Base-by-base conservation (phyloP, 192 early-diverging fungal species). In the Geranomyces michiganensis region DNA sequence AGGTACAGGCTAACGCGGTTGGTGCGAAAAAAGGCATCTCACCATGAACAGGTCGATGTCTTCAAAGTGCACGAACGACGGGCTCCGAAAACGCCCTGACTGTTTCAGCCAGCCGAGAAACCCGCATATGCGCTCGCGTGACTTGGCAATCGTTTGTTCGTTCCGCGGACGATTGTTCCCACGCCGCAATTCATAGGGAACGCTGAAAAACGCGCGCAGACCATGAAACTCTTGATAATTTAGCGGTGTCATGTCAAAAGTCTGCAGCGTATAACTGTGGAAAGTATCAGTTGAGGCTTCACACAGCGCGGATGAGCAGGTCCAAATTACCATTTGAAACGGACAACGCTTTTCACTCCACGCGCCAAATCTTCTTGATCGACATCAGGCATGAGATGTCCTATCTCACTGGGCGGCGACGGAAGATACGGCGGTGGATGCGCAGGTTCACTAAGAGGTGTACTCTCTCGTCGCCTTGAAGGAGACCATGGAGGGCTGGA, bases 1-100 rank as follows among this genome's bases (percentile, higher is more conserved):
- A 27, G 27, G 13, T 12, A 27, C 13, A 17, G 10, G 17, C 13
- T 13, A 12, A 17, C 12, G 24, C 12, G 56, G n/a, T 24, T 17
- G 24, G 24, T 10, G 56, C 12, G 24, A 59, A 13, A 12, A 10
- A 24, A 17, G 13, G n/a, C 12, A 59, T n/a, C 44, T 48, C 47
- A 66, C 64, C 64, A 66, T 12, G 64, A 66, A 66, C 17, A 49
- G 21, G 47, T 66, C 44, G 7, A 66, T 46, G 47, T 66, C 64
- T 49, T 66, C 64, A 27, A 66, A 66, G 29, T 66, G 13, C 6
- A n/a, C 29, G 22, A 66, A 66, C 14, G 64, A 66, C 21, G 64
- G 64, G 14, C 6, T 22, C 21, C 24, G 22, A 22, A 12, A 24
- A 22, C 64, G 64, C n/a, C 8, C 64, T n/a, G n/a, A 48, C 64